phyloP scores from a whole-genome alignment of 2,329 filamentous ascomycete species.

The Colletotrichum tropicicola region DNA sequence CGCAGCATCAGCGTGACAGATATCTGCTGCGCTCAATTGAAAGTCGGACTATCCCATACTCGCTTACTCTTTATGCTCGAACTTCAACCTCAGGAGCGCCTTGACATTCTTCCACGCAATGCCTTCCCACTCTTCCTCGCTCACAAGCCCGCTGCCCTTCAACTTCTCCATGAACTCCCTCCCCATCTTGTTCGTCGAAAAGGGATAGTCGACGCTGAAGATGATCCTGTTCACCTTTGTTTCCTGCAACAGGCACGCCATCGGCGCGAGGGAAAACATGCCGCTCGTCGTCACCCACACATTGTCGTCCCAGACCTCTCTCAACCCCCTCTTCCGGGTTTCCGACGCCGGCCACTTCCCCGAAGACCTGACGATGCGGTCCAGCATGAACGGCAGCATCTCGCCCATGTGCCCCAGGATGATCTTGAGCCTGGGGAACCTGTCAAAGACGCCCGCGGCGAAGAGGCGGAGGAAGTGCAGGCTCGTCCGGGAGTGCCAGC shows the following conservation, averaged over 20 bases:
- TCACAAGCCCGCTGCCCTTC: conserved; percentile 57
- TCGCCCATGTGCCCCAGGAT: conserved; percentile 52
- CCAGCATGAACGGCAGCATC: conserved; percentile 63
- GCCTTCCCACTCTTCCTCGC: conserved; percentile 54
- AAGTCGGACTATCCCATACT: too few relatives aligned
- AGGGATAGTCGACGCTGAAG: conserved; percentile 68
- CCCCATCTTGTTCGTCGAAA: conserved; percentile 57
- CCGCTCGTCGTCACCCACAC: conserved; percentile 67
- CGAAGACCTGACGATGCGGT: conserved; percentile 46
- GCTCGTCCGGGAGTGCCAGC: conserved; percentile 15
- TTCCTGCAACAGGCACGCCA: conserved; percentile 54
- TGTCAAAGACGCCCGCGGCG: conserved; percentile 44
- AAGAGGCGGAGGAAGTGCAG: conserved; percentile 46
- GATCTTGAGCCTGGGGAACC: conserved; percentile 46
- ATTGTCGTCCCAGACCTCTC: conserved; percentile 63
- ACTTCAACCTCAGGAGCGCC: conserved; percentile 48
- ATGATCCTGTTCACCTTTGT: conserved; percentile 59
- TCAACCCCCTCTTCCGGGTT: conserved; percentile 47
- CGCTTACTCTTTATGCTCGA: not conserved
- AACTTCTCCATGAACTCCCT: conserved; percentile 57
- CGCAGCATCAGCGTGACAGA: too few relatives aligned
- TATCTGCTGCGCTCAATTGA: too few relatives aligned
- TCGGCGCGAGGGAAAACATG: conserved; percentile 56
- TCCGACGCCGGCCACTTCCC: conserved; percentile 30
- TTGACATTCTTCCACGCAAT: conserved; percentile 62